Base-by-base conservation (phyloP, 345 rosid genomes). In the Euphorbia peplus region DNA sequence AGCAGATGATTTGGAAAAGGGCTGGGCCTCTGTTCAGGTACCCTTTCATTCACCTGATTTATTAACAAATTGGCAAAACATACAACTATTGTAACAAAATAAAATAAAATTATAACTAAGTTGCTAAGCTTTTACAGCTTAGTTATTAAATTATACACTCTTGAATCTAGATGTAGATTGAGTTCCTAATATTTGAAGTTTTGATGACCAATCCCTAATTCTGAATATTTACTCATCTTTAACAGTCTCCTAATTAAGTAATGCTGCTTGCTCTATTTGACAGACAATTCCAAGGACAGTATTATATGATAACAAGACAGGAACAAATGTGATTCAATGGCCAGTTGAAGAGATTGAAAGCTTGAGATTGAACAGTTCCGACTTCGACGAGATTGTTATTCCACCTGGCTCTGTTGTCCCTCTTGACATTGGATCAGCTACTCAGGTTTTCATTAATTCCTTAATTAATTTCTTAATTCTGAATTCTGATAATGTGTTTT, bases 1-100 rank as follows among this genome's bases (percentile, higher is more conserved):
- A 64, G 48, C 41, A 24, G 86, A 83, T 78, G 90, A 95, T 73
- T 73, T 95, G 51, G 60, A 71, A 26, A 95, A 95, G 70, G 99
- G 99, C 0, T 95, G 99, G 99, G 90, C 99, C 32, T 91, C 96
- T 2, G 70, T 95, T 68, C 97, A 93, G 98, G 98, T 92, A 80
- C 25, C 7, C 19, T 28, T 55, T 29, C 22, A 28, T 41, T 32
- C 16, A 3, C 26, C 0, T 24, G 3, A 28, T 6, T n/a, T n/a
- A n/a, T n/a, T n/a, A n/a, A n/a, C n/a, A n/a, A n/a, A n/a, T n/a
- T n/a, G n/a, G n/a, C n/a, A n/a, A n/a, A n/a, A n/a, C n/a, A n/a
- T n/a, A n/a, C n/a, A n/a, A n/a, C n/a, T n/a, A n/a, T n/a, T n/a
- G n/a, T n/a, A n/a, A n/a, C n/a, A n/a, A n/a, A n/a, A n/a, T n/a